A percentile compares a stretch with the other conserved stretches of the same genome.
These are phyloP conservation scores for Cyathus striatus DNA, from an alignment of 768 basidiomycete species.

Conservation along the genomic window DNA sequence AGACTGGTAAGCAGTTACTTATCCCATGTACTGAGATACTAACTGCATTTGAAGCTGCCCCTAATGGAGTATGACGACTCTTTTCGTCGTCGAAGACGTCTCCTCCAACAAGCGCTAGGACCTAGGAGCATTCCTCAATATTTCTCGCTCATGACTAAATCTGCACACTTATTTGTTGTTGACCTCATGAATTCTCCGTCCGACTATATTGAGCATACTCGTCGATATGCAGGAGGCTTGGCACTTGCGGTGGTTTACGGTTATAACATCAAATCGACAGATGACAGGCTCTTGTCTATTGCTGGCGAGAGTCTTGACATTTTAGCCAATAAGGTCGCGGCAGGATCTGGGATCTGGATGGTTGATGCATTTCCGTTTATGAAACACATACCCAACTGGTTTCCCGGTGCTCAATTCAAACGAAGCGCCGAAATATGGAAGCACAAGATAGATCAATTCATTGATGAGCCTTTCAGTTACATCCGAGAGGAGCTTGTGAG, in stretches of 20 bases:
- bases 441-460: conserved; percentile 13
- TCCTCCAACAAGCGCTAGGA: background rate
- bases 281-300: conserved; percentile 30
- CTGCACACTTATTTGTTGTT: too few species aligned
- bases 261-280: conserved; percentile 17
- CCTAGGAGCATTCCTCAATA: too few species aligned
- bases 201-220: conserved; percentile 3
- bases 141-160: too few species aligned
- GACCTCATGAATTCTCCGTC: too few species aligned
- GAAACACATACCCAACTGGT: conserved; percentile 31
- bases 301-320: conserved; percentile 22
- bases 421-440: conserved; percentile 11
- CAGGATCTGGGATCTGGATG: conserved; percentile 17
- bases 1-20: too few species aligned
- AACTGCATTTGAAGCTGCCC: too few species aligned
- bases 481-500: conserved; percentile 7
- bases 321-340: conserved; percentile 10
- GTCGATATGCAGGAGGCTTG: conserved; percentile 15
- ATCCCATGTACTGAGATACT: too few species aligned
- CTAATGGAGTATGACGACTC: conserved; percentile 16
- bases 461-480: conserved; percentile 19
- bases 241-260: conserved; percentile 30
- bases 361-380: conserved; percentile 18
- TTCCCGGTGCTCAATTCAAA: conserved; percentile 33
- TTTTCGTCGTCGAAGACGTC: conserved; percentile 16